Base-by-base conservation (phyloP, 1,139 yeast species). In the Yamadazyma sp. region DNA sequence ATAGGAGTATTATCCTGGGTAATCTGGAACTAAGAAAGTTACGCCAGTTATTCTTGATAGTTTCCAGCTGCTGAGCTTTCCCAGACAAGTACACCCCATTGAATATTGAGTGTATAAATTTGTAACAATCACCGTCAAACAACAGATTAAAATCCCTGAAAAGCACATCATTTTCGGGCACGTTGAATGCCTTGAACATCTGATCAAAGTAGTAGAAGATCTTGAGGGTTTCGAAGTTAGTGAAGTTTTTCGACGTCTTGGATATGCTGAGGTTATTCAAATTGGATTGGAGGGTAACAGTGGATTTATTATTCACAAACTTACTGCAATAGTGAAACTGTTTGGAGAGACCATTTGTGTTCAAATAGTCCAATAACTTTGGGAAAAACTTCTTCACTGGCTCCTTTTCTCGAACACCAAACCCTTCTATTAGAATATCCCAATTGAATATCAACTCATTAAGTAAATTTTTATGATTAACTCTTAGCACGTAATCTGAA, bases 21-120 rank as follows among this genome's bases (percentile, higher is more conserved):
- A 67, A 40, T 33, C 62, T 49, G 7, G 69, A 53, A 8, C 61
- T 47, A 4, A 70, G 53, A 42, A 62, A 70, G 40, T 59, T 67
- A 29, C 54, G 52, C 67, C 71, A 68, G 46, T 66, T 67, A 45
- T 56, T 58, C 7, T 52, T 37, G 5, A 65, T 50, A 41, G 56
- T 62, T 8, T 54, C 46, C 2, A 52, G 45, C 16, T 53, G 60
- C n/a, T 50, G 46, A 6, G 47, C 40, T 10, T 35, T 33, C 16
- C 32, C 37, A 22, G 43, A 50, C 26, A 37, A 37, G 17, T 33
- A 40, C 9, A 35, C 48, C 50, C 37, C 53, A 39, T 11, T 52
- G 46, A 36, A 59, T 33, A 6, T 62, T 56, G 46, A 23, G 40
- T 46, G 41, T 57, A 60, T 25, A 48, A 47, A 4, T 55, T 45